Evolutionary conservation across 441 rosid genomes (phyloP).

Genomic region (Eugenia klotzschiana): DNA sequence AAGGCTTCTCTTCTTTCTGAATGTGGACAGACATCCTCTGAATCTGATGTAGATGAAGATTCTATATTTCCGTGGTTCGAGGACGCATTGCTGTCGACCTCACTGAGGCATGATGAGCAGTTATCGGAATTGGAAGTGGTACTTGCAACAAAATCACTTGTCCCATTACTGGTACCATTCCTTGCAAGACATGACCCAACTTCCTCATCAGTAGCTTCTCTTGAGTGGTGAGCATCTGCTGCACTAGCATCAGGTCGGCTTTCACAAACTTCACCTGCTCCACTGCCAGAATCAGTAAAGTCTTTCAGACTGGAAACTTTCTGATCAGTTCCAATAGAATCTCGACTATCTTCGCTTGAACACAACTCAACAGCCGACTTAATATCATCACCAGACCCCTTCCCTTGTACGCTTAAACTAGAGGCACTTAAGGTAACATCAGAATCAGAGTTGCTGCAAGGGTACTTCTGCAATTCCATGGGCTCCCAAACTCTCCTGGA

Average conservation of each 20-base stretch:
- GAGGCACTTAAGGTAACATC: conserved; percentile 39
- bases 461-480: conserved; percentile 39
- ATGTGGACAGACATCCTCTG: conserved; percentile 64
- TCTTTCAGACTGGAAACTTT: conserved; percentile 12
- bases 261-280: conserved; percentile 13
- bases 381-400: conserved; percentile 8
- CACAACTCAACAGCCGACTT: conserved; percentile 22
- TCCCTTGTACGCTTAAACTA: conserved; percentile 22
- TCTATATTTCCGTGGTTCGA: conserved; percentile 51
- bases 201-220: conserved; percentile 19
- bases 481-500: conserved; percentile 68
- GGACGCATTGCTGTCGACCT: conserved; percentile 61
- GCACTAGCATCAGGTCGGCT: conserved; percentile 12
- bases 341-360: conserved; percentile 19
- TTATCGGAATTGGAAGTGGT: conserved; percentile 60
- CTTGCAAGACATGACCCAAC: conserved; percentile 14
- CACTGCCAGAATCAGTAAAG: conserved; percentile 8
- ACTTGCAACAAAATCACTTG: conserved; percentile 24
- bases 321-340: conserved; percentile 20
- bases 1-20: conserved; percentile 46
- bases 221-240: conserved; percentile 13
- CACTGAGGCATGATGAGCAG: conserved; percentile 74
- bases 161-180: conserved; percentile 10
- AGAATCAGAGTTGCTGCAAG: conserved; percentile 45
- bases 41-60: conserved; percentile 69